Conservation (phyloP, 2,329 filamentous ascomycete genomes). For the Diplocarpon rosae region DNA sequence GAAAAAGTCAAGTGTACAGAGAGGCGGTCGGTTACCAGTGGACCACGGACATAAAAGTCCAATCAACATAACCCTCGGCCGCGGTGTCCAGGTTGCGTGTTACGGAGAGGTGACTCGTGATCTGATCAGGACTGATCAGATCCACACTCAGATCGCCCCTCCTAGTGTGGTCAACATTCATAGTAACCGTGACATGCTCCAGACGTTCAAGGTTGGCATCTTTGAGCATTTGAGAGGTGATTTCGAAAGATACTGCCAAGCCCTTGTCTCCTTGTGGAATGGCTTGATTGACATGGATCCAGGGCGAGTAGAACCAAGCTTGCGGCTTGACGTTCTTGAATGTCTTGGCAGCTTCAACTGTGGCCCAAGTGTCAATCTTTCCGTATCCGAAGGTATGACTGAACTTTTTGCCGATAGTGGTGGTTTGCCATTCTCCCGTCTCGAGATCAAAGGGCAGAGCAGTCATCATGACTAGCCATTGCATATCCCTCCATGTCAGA, state of each 20-base stretch:
- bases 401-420: slow-evolving; percentile 71
- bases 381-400: slow-evolving; percentile 95
- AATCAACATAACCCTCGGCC: slow-evolving; percentile 69
- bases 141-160: slow-evolving; percentile 91
- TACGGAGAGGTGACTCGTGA: slow-evolving; percentile 75
- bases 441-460: slow-evolving; percentile 71
- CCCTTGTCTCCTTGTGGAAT: slow-evolving; percentile 82
- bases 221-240: slow-evolving; percentile 71
- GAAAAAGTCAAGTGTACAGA: not conserved
- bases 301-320: slow-evolving; percentile 87
- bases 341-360: slow-evolving; percentile 75
- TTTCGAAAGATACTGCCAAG: slow-evolving; percentile 66
- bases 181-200: slow-evolving; percentile 93
- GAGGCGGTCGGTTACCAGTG: slow-evolving; percentile 59
- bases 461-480: slow-evolving; percentile 79
- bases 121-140: slow-evolving; percentile 68
- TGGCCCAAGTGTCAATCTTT: slow-evolving; percentile 78
- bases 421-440: slow-evolving; percentile 69
- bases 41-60: slow-evolving; percentile 98
- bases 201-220: slow-evolving; percentile 73
- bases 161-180: slow-evolving; percentile 83
- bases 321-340: slow-evolving; percentile 91
- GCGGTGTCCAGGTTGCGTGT: slow-evolving; percentile 59
- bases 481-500: slow-evolving; percentile 85
- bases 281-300: slow-evolving; percentile 76